These are phyloP conservation scores for Scheffersomyces cryptocercus DNA, from an alignment of 1,139 yeast species.

Conservation along the genomic window DNA sequence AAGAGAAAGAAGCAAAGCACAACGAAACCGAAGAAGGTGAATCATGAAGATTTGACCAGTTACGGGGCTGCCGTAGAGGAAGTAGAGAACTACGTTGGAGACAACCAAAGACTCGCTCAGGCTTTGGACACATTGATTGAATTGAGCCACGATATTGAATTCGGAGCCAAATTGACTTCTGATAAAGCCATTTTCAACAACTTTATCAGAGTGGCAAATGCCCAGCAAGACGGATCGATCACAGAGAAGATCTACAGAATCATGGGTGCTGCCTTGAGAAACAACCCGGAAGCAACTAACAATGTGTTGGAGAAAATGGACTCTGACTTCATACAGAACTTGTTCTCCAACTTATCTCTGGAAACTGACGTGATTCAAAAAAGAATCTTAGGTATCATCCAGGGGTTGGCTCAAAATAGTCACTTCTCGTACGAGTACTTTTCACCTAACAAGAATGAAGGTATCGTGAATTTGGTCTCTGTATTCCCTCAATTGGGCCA, in stretches of 20 bases:
- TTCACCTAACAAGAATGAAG: constrained; percentile 14
- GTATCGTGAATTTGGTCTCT: constrained; percentile 26
- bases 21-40: constrained; percentile 8
- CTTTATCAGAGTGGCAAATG: constrained; percentile 16
- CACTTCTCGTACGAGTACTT: constrained; percentile 30
- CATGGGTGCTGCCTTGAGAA: constrained; percentile 62
- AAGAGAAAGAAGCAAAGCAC: constrained; percentile 9
- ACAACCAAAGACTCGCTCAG: constrained; percentile 15
- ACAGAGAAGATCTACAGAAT: constrained; percentile 52
- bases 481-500: constrained; percentile 29
- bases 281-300: constrained; percentile 66
- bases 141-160: constrained; percentile 64
- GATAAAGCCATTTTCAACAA: constrained; percentile 18
- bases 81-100: constrained; percentile 15
- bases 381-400: constrained; percentile 50
- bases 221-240: constrained; percentile 13
- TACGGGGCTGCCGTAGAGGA: constrained; percentile 32
- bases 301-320: constrained; percentile 18
- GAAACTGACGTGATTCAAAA: constrained; percentile 37
- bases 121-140: constrained; percentile 56
- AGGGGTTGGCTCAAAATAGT: constrained; percentile 37
- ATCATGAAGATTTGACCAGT: constrained; percentile 22
- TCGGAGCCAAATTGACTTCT: constrained; percentile 47
- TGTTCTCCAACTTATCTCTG: constrained; percentile 14
- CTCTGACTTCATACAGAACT: constrained; percentile 10